Evolutionary conservation across 371 early-diverging fungal species (phyloP).

Genomic region (Mucor lusitanicus): DNA sequence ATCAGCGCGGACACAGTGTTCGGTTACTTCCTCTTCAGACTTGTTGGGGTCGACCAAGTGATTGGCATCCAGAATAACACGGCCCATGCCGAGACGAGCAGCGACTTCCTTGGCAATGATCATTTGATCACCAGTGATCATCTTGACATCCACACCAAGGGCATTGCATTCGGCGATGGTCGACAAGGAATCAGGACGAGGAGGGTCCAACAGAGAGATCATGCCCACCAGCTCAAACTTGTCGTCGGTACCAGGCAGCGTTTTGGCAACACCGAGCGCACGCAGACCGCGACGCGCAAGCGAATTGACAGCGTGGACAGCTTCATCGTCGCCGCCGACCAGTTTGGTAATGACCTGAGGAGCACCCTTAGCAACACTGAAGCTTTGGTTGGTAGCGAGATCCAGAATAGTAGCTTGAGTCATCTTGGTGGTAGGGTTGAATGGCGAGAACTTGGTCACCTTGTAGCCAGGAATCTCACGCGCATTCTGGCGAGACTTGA

Average conservation of each 20-base stretch:
- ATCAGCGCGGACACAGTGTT: conserved; percentile 65
- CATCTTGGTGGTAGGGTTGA: conserved; percentile 81
- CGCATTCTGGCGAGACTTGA: conserved; percentile 42
- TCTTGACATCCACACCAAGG: conserved; percentile 81
- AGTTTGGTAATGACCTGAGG: conserved; percentile 70
- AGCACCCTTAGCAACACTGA: conserved; percentile 70
- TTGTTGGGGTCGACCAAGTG: conserved; percentile 68
- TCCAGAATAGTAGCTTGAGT: conserved; percentile 87
- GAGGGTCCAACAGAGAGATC: conserved; percentile 81
- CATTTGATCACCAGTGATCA: conserved; percentile 92
- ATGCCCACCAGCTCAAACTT: conserved; percentile 64
- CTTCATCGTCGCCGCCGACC: conserved; percentile 77
- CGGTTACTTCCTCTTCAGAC: conserved; percentile 57
- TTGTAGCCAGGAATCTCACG: conserved; percentile 69
- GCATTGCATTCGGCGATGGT: conserved; percentile 83
- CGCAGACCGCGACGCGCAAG: conserved; percentile 84
- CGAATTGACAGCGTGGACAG: conserved; percentile 78
- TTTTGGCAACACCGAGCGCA: conserved; percentile 83
- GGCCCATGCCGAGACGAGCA: conserved; percentile 63
- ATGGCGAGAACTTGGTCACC: conserved; percentile 78
- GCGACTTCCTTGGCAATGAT: conserved; percentile 85
- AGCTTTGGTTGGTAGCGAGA: conserved; percentile 63
- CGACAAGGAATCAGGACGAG: conserved; percentile 69
- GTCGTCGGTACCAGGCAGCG: conserved; percentile 67
- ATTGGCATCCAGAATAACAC: conserved; percentile 59